These are phyloP conservation scores for Barnettozyma hawaiiensis DNA, from an alignment of 1,139 yeast genomes.

Conservation along the genomic window DNA sequence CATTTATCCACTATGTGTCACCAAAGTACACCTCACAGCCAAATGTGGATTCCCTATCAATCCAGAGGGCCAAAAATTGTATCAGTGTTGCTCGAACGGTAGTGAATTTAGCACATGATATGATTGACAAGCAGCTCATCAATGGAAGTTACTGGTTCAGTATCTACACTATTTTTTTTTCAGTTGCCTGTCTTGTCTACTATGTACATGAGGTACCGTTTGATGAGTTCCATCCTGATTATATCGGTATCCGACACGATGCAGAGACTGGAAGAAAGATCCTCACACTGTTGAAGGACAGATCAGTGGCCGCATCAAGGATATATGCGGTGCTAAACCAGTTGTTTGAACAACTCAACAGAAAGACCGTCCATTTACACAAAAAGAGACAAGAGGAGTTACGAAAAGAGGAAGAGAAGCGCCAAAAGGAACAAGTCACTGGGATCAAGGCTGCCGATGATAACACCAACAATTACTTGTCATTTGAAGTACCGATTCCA, in stretches of 20 bases:
- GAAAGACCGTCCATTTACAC: conserved; percentile 50
- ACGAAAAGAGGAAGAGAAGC: conserved; percentile 17
- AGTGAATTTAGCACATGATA: conserved; percentile 75
- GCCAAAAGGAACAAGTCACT: conserved; percentile 15
- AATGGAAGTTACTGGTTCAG: conserved; percentile 94
- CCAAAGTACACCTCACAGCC: conserved; percentile 32
- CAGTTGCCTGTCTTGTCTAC: conserved; percentile 57
- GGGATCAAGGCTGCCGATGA: conserved; percentile 7
- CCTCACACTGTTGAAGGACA: conserved; percentile 62
- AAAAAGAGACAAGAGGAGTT: conserved; percentile 15
- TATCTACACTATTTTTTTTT: conserved; percentile 84
- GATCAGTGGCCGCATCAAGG: conserved; percentile 72
- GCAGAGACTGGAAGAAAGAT: conserved; percentile 80
- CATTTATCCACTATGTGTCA: conserved; percentile 79
- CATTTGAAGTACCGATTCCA: conserved; percentile 20
- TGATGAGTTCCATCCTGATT: conserved; percentile 56
- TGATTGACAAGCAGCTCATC: conserved; percentile 67
- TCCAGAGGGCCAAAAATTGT: conserved; percentile 77
- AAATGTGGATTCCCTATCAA: conserved; percentile 44
- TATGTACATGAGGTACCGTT: conserved; percentile 71
- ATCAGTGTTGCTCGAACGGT: conserved; percentile 81
- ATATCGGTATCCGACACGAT: conserved; percentile 54
- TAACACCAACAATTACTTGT: neutral
- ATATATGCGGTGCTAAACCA: conserved; percentile 76
- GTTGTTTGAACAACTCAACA: conserved; percentile 74